A percentile compares a stretch with the other conserved stretches of the same genome.
phyloP scores from a whole-genome alignment of 495 filamentous ascomycete genomes.

The Delitschia confertaspora region DNA sequence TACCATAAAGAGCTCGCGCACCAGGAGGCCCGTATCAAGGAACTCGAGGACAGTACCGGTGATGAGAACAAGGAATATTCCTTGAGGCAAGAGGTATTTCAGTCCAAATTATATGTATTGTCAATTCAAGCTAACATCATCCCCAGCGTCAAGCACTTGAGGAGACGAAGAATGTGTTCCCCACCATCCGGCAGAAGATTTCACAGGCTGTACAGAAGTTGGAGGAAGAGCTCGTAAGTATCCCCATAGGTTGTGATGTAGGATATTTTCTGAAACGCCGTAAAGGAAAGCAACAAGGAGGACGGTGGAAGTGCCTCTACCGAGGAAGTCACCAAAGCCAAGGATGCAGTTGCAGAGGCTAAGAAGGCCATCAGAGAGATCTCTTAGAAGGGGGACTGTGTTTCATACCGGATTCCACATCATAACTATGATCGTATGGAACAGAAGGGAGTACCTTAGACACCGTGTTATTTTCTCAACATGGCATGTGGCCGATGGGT shows the following conservation, averaged over 20 bases:
- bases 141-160: conserved; percentile 61
- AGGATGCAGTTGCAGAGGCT: conserved; percentile 33
- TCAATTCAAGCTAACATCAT: neutral
- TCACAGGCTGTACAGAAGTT: conserved; percentile 57
- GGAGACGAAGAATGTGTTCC: conserved; percentile 76
- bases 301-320: conserved; percentile 27
- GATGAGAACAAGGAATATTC: conserved; percentile 50
- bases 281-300: conserved; percentile 32
- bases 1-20: conserved; percentile 75
- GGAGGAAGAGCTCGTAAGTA: conserved; percentile 53
- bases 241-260: neutral
- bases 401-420: too few relatives aligned
- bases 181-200: conserved; percentile 56
- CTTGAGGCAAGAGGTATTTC: conserved; percentile 72
- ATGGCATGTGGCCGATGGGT: too few relatives aligned
- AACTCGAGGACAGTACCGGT: conserved; percentile 43
- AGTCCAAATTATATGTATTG: neutral
- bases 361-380: conserved; percentile 29
- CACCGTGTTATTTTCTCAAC: too few relatives aligned
- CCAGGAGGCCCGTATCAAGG: conserved; percentile 62
- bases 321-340: conserved; percentile 36
- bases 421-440: too few relatives aligned
- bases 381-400: conserved; percentile 19
- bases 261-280: conserved; percentile 2
- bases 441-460: too few relatives aligned